Conservation (phyloP, 1,284 basidiomycete genomes). For the Rhodotorula sp. region DNA sequence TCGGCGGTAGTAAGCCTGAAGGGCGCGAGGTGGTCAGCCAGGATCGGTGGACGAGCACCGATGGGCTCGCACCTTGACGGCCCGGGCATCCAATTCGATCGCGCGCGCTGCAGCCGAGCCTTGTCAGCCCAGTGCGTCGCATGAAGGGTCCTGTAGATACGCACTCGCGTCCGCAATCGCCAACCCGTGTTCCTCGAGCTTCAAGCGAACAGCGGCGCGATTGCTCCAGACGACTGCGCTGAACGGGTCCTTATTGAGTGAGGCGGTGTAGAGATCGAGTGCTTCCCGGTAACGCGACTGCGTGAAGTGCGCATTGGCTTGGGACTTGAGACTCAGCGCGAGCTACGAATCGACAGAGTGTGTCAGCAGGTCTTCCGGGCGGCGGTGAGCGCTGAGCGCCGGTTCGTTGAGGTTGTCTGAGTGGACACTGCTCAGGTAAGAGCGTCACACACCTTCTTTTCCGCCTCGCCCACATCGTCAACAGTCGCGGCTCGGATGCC, state of each 20-base stretch:
- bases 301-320: constrained; percentile 83
- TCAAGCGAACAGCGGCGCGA: constrained; percentile 55
- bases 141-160: constrained; percentile 45
- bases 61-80: constrained; percentile 72
- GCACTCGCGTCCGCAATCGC: constrained; percentile 73
- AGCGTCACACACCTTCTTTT: constrained; percentile 32
- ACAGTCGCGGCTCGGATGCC: constrained; percentile 26
- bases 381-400: no score
- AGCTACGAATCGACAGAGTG: constrained; percentile 22
- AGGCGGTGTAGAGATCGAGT: constrained; percentile 48
- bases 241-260: constrained; percentile 49
- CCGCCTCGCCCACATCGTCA: constrained; percentile 35
- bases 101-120: constrained; percentile 64
- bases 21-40: background rate
- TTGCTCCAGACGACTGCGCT: constrained; percentile 49
- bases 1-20: constrained; percentile 60
- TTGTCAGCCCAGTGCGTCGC: constrained; percentile 34
- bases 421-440: no score
- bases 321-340: constrained; percentile 62
- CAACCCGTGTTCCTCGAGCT: constrained; percentile 72
- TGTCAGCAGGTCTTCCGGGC: background rate
- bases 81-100: constrained; percentile 82
- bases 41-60: background rate
- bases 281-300: constrained; percentile 43
- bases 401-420: no score